phyloP scores from a whole-genome alignment of 2,329 filamentous ascomycete species.

The Colletotrichum coccodes region DNA sequence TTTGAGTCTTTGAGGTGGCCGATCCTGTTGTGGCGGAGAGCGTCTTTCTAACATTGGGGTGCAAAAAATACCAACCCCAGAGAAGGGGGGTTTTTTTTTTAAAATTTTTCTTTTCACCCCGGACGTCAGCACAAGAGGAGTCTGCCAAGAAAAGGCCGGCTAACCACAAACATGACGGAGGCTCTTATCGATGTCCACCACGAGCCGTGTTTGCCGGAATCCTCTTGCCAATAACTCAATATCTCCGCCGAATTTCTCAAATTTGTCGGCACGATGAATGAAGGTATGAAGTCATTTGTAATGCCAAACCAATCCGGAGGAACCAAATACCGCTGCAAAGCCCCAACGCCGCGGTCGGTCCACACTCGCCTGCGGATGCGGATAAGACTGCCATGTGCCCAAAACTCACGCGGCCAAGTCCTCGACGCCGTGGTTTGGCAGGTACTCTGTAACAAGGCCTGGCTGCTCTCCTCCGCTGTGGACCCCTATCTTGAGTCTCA shows the following conservation, averaged over 20 bases:
- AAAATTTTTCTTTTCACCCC: too few relatives aligned
- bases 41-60: too few relatives aligned
- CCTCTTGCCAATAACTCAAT: neutral
- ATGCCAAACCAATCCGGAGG: too few relatives aligned
- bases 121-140: neutral
- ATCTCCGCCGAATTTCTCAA: neutral
- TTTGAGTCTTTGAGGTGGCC: neutral
- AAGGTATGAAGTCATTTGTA: too few relatives aligned
- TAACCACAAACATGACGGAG: neutral
- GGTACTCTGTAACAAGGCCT: slow-evolving; percentile 40
- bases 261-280: too few relatives aligned
- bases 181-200: neutral
- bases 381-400: too few relatives aligned
- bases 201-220: neutral
- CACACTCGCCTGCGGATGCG: too few relatives aligned
- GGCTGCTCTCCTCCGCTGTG: slow-evolving; percentile 39
- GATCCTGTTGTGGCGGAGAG: neutral
- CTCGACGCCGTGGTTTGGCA: slow-evolving; percentile 16
- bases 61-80: too few relatives aligned
- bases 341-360: too few relatives aligned
- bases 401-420: too few relatives aligned
- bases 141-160: neutral
- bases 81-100: too few relatives aligned
- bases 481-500: slow-evolving; percentile 24
- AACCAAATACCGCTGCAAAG: too few relatives aligned